These are phyloP conservation scores for Eutrema salsugineum DNA, from an alignment of 441 rosid genomes.

Conservation along the genomic window DNA sequence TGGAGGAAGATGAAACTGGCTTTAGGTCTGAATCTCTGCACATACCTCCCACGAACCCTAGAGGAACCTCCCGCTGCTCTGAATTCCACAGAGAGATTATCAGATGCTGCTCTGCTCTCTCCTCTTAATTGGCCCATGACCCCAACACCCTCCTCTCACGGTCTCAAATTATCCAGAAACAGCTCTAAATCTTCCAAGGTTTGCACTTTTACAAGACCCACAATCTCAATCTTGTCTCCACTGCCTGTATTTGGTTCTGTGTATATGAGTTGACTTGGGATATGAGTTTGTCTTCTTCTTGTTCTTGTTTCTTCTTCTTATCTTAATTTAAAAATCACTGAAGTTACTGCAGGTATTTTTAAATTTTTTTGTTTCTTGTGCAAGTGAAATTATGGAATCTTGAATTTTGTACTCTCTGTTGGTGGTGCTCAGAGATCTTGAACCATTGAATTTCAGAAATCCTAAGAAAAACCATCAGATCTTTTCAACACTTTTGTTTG, in stretches of 20 bases:
- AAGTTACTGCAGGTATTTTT: not conserved
- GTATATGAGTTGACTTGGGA: constrained; percentile 27
- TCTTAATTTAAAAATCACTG: not conserved
- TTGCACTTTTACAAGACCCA: constrained; percentile 28
- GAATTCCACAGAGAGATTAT: constrained; percentile 57
- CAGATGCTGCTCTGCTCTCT: constrained; percentile 83
- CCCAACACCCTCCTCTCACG: constrained; percentile 77
- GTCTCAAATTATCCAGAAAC: constrained; percentile 59
- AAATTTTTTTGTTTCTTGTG: not conserved
- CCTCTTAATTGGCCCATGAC: constrained; percentile 69
- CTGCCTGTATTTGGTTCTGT: not conserved
- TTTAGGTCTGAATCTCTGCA: constrained; percentile 78
- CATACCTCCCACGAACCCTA: constrained; percentile 73
- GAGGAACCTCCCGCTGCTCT: constrained; percentile 53
- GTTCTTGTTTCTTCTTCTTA: constrained; percentile 13
- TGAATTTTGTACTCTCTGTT: not conserved
- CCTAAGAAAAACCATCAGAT: not conserved
- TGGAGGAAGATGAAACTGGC: constrained; percentile 95
- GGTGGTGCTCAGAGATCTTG: not conserved
- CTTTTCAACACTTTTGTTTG: not conserved
- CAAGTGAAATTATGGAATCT: not conserved
- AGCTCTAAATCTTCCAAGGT: constrained; percentile 93
- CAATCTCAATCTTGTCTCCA: constrained; percentile 7
- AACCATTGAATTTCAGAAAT: not conserved
- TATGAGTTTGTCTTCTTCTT: constrained; percentile 26